Conservation (phyloP, 768 basidiomycete species). For the Sistotremastrum suecicum region DNA sequence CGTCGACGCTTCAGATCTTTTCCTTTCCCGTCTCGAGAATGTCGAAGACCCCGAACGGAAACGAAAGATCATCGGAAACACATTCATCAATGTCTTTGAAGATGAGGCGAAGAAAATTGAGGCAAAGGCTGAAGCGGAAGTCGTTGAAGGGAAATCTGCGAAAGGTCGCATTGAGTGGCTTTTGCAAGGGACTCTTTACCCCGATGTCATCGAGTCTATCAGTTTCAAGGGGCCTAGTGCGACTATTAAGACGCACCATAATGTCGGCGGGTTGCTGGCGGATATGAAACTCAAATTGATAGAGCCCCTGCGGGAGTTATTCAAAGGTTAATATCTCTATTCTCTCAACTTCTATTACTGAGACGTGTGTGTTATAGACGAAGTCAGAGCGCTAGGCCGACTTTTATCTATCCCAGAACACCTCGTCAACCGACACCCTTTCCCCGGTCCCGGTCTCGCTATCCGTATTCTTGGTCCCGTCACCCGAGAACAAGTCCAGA, state of each 20-base stretch:
- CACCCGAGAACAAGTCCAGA: slow-evolving; percentile 82
- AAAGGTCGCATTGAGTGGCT: slow-evolving; percentile 96
- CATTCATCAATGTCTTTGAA: slow-evolving; percentile 97
- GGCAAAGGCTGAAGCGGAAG: slow-evolving; percentile 63
- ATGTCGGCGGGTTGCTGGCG: slow-evolving; percentile 89
- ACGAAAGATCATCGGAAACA: slow-evolving; percentile 97
- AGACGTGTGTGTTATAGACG: slow-evolving; percentile 39
- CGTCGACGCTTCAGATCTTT: slow-evolving; percentile 88
- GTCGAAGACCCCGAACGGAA: slow-evolving; percentile 95
- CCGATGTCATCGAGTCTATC: slow-evolving; percentile 98
- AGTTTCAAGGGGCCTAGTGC: slow-evolving; percentile 98
- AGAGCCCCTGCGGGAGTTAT: slow-evolving; percentile 91
- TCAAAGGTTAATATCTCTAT: slow-evolving; percentile 57
- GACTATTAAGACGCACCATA: slow-evolving; percentile 99
- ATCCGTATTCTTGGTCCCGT: slow-evolving; percentile 97
- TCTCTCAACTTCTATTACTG: neutral
- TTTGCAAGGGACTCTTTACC: slow-evolving; percentile 94
- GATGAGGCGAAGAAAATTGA: slow-evolving; percentile 87
- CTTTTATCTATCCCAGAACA: slow-evolving; percentile 84
- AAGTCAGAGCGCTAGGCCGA: slow-evolving; percentile 86
- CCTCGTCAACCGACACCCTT: slow-evolving; percentile 92
- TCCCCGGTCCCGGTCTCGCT: slow-evolving; percentile 96
- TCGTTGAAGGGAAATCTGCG: slow-evolving; percentile 43
- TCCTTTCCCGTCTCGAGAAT: slow-evolving; percentile 77
- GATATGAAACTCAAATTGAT: slow-evolving; percentile 99